Percentiles rank a stretch among this genome's conserved stretches.
phyloP scores from a whole-genome alignment of 2,329 filamentous ascomycete genomes.

The Cladosporium sp. region DNA sequence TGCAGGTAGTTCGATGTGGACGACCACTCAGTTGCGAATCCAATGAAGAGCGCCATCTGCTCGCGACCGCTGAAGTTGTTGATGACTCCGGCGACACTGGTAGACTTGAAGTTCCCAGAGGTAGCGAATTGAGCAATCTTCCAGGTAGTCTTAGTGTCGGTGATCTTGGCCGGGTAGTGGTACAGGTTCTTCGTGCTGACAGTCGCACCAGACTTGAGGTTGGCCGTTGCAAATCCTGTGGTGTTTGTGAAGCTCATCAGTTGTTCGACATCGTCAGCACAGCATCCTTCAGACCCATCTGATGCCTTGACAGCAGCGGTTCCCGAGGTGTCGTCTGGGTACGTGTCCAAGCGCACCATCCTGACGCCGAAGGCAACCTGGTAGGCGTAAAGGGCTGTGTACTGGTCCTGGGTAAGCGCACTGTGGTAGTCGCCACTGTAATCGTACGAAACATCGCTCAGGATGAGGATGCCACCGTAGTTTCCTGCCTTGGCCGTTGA shows the following conservation, averaged over 20 bases:
- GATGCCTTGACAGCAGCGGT: constrained; percentile 30
- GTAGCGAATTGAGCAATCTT: constrained; percentile 57
- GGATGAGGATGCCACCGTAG: constrained; percentile 61
- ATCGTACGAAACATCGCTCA: constrained; percentile 58
- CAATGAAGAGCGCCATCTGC: constrained; percentile 65
- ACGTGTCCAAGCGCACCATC: constrained; percentile 63
- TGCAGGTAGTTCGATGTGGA: constrained; percentile 60
- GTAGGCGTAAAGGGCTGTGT: constrained; percentile 59
- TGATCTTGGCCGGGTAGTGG: constrained; percentile 61
- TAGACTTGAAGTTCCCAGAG: constrained; percentile 43
- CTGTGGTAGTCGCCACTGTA: constrained; percentile 53
- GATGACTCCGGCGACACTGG: constrained; percentile 59
- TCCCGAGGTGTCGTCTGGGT: constrained; percentile 54
- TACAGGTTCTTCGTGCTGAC: constrained; percentile 56
- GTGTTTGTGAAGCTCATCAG: constrained; percentile 57
- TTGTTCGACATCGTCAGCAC: constrained; percentile 52
- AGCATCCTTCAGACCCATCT: constrained; percentile 49
- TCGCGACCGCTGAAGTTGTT: constrained; percentile 58
- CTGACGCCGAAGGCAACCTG: constrained; percentile 60
- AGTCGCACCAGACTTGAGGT: constrained; percentile 53
- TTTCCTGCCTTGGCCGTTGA: constrained; percentile 53
- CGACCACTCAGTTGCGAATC: constrained; percentile 56
- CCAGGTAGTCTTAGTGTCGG: constrained; percentile 55
- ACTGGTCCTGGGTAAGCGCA: constrained; percentile 59
- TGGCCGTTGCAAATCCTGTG: constrained; percentile 57